Base-by-base conservation (phyloP, 2,329 filamentous ascomycete species). In the Ophiocordyceps sinensis region DNA sequence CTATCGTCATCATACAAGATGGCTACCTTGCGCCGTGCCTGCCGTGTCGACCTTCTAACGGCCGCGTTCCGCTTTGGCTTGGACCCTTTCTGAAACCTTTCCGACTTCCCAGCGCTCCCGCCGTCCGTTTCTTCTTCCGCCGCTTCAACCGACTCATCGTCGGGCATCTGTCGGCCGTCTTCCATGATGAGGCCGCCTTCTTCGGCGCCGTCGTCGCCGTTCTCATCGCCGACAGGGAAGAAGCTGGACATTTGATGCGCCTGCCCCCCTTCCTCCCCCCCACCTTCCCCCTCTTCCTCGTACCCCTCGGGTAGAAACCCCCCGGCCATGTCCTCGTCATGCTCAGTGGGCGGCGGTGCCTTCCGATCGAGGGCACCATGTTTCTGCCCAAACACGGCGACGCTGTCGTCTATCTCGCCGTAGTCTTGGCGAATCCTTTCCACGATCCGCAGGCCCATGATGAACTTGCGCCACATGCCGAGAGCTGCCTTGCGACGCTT, bases 381-480 rank as follows among this genome's bases (percentile, higher is more conserved):
- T 37, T 66, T 70, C 26, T 74, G 73, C 35, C 73, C 75, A 45
- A 76, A 66, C 1, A 73, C 67, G 14, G 76, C 71, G 4, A 68
- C 61, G 23, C 62, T 61, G 10, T 71, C 68, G 36, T 67, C 64
- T 4, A 73, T 64, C 31, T 78, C 71, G 1, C 82, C 84, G 56
- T 93, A 93, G 45, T 94, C 84, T 41, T 78, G 71, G 34, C 70
- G 70, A 34, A 93, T 80, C 38, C 86, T 72, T 56, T 91, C 73
- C 17, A 85, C 71, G 43, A 96, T 91, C 3, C 86, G 73, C 61
- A 95, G 56, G 0, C 88, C 88, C 68, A 88, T 84, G 13, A 94
- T 61, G 50, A 95, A 85, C 59, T 84, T 93, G 43, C 84, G 75
- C 91, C 91, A 98, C 49, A 78, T 75, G 1, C 72, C 73, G 37